A percentile compares a stretch with the other conserved stretches of the same genome.
These are phyloP conservation scores for Coemansia sp. DNA, from an alignment of 192 early-diverging fungal species.

Conservation along the genomic window DNA sequence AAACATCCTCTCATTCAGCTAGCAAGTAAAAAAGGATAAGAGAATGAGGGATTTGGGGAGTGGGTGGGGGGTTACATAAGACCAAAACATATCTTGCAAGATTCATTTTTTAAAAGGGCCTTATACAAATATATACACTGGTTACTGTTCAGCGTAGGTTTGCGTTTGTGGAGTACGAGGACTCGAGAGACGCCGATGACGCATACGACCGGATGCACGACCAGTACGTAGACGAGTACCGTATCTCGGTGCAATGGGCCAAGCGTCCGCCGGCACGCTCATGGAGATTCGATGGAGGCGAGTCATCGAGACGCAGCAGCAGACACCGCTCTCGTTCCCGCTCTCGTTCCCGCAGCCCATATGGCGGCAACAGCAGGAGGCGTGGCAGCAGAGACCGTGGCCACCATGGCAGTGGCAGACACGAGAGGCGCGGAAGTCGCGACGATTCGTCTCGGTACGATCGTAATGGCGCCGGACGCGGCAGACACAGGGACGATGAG, in stretches of 20 bases:
- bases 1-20: too few species aligned
- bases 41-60: too few species aligned
- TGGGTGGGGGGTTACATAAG: too few species aligned
- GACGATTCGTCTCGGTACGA: not conserved
- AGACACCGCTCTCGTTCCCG: constrained; percentile 11
- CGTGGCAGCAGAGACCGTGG: constrained; percentile 19
- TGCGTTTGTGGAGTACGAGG: constrained; percentile 96
- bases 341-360: constrained; percentile 50
- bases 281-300: constrained; percentile 76
- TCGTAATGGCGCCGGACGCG: not conserved
- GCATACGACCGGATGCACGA: constrained; percentile 94
- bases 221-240: constrained; percentile 73
- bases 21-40: too few species aligned
- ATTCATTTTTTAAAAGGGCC: not conserved
- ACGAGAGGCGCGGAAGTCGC: constrained; percentile 5
- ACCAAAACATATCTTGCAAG: too few species aligned
- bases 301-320: constrained; percentile 36
- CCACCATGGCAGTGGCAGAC: constrained; percentile 18
- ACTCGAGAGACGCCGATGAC: constrained; percentile 86
- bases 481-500: not conserved
- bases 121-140: too few species aligned
- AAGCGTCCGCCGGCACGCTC: constrained; percentile 77
- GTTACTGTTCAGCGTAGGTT: constrained; percentile 56
- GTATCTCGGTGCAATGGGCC: constrained; percentile 88
- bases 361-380: constrained; percentile 9